Conservation (phyloP, 352 stramenopile species). For the Pythium rishiriense region DNA sequence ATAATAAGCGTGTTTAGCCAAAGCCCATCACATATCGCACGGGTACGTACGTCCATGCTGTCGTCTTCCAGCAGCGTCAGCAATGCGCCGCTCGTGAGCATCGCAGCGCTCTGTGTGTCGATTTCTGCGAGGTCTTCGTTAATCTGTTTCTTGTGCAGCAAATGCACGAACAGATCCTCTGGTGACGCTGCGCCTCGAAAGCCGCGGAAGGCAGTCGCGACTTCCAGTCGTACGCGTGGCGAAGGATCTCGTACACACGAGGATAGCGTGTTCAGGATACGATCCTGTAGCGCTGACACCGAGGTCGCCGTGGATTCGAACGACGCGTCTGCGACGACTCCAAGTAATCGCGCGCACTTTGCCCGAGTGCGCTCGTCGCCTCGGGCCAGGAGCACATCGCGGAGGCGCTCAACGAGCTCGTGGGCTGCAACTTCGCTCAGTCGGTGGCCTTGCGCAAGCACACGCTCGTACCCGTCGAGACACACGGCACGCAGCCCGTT, state of each 20-base stretch:
- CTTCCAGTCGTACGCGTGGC: constrained; percentile 35
- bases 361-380: constrained; percentile 9
- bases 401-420: constrained; percentile 40
- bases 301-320: neutral
- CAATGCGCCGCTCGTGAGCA: constrained; percentile 65
- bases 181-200: neutral
- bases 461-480: constrained; percentile 52
- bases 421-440: constrained; percentile 12
- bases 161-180: constrained; percentile 36
- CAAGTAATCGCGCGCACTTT: constrained; percentile 6
- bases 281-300: neutral
- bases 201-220: constrained; percentile 39
- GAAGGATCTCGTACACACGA: constrained; percentile 28
- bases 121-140: constrained; percentile 43
- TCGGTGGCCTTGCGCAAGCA: constrained; percentile 40
- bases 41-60: constrained; percentile 25
- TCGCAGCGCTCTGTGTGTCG: constrained; percentile 42
- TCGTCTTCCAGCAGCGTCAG: constrained; percentile 65
- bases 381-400: constrained; percentile 25
- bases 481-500: constrained; percentile 51
- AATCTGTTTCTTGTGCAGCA: constrained; percentile 54
- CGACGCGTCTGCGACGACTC: constrained; percentile 1
- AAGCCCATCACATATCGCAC: no score
- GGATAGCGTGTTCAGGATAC: constrained; percentile 7
- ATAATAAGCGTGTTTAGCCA: no score